These are phyloP conservation scores for Zarea fungicola DNA, from an alignment of 2,329 filamentous ascomycete species.

Conservation along the genomic window DNA sequence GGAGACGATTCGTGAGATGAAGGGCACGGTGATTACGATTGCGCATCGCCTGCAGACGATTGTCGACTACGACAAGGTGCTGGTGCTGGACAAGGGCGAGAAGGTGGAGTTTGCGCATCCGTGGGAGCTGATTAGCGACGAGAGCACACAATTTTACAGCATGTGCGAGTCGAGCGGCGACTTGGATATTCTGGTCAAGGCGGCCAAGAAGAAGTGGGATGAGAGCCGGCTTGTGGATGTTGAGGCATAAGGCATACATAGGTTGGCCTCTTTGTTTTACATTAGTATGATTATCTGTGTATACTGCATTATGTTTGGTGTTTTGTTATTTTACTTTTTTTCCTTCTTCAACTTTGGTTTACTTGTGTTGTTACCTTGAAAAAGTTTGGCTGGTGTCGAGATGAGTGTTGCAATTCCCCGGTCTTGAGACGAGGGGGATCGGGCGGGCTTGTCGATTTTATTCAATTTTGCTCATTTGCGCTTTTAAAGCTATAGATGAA, in stretches of 20 bases:
- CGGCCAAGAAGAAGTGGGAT: constrained; percentile 51
- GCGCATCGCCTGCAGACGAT: constrained; percentile 95
- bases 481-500: too few relatives aligned
- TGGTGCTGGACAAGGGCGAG: constrained; percentile 84
- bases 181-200: constrained; percentile 43
- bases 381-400: neutral
- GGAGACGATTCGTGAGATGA: constrained; percentile 88
- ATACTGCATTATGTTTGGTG: neutral
- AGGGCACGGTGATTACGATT: constrained; percentile 92
- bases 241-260: constrained; percentile 18
- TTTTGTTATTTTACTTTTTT: too few relatives aligned
- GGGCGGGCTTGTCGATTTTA: neutral
- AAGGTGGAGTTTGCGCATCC: constrained; percentile 91
- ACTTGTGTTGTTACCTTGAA: neutral
- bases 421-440: too few relatives aligned
- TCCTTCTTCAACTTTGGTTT: neutral
- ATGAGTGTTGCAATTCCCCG: neutral
- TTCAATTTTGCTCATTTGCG: too few relatives aligned
- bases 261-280: neutral
- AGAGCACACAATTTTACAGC: constrained; percentile 57
- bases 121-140: constrained; percentile 68
- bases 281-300: neutral
- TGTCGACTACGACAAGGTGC: constrained; percentile 95
- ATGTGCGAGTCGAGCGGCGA: constrained; percentile 65
- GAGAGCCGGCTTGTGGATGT: constrained; percentile 32